phyloP scores from a whole-genome alignment of 2,329 filamentous ascomycete genomes.

The Phaeosphaeriaceae sp. region DNA sequence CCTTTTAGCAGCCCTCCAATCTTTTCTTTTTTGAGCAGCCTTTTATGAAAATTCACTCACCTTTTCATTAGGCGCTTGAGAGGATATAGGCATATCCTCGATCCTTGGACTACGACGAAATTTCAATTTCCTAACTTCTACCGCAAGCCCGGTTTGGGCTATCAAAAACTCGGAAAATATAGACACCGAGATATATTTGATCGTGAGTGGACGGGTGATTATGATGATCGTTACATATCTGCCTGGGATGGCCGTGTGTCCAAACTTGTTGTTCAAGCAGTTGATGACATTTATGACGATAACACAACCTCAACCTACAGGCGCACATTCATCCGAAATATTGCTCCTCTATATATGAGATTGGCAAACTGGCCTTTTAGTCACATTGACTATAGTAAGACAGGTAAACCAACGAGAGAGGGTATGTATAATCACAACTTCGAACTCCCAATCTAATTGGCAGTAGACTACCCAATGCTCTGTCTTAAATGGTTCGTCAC shows the following conservation, averaged over 20 bases:
- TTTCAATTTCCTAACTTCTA: constrained; percentile 33
- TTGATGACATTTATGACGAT: constrained; percentile 42
- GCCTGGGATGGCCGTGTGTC: constrained; percentile 37
- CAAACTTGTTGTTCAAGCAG: constrained; percentile 39
- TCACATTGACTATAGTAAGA: constrained; percentile 31
- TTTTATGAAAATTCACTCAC: too few relatives aligned
- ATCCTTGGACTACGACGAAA: constrained; percentile 28
- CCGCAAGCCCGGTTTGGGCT: constrained; percentile 30
- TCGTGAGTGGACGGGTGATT: constrained; percentile 32
- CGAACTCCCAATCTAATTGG: constrained; percentile 1
- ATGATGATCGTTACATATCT: constrained; percentile 42
- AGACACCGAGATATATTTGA: constrained; percentile 34
- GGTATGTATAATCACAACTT: constrained; percentile 8
- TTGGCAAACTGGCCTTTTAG: constrained; percentile 42
- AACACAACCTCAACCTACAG: constrained; percentile 33
- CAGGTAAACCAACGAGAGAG: constrained; percentile 26
- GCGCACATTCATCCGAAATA: constrained; percentile 39
- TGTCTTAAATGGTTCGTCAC: constrained; percentile 39
- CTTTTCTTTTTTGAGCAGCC: too few relatives aligned
- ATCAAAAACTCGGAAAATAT: constrained; percentile 29
- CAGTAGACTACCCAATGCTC: constrained; percentile 30
- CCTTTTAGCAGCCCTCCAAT: too few relatives aligned
- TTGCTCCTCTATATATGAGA: constrained; percentile 33
- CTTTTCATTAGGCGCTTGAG: constrained; percentile 7
- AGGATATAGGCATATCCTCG: constrained; percentile 30